Conservation (phyloP, 768 basidiomycete species). For the Mycena latifolia region DNA sequence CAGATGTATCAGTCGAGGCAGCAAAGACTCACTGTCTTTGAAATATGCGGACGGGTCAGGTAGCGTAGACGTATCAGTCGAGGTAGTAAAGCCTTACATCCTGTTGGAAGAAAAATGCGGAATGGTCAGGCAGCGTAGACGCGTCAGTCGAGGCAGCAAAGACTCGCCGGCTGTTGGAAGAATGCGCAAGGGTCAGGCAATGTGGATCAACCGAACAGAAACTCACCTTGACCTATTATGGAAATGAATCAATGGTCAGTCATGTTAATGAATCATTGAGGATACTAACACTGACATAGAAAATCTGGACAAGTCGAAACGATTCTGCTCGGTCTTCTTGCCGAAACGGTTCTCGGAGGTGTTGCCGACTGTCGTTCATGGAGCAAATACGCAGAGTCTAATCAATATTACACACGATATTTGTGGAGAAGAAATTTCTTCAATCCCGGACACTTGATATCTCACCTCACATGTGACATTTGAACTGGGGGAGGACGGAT, state of each 20-base stretch:
- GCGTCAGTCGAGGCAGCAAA: too few relatives aligned
- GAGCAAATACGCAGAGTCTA: background rate
- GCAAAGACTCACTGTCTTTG: background rate
- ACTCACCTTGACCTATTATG: background rate
- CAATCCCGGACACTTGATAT: constrained; percentile 15
- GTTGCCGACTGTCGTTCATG: constrained; percentile 9
- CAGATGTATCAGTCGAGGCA: background rate
- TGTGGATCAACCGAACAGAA: too few relatives aligned
- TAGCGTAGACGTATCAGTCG: too few relatives aligned
- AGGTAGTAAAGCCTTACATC: too few relatives aligned
- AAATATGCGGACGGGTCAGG: background rate
- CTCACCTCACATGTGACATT: constrained; percentile 11
- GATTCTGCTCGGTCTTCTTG: constrained; percentile 8
- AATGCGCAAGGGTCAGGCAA: too few relatives aligned
- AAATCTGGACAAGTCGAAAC: constrained; percentile 20
- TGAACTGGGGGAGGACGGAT: background rate
- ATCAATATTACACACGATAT: constrained; percentile 9
- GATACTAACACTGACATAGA: constrained; percentile 11
- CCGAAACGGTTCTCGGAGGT: background rate
- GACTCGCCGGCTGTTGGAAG: too few relatives aligned
- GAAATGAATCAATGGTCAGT: constrained; percentile 4
- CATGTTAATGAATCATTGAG: constrained; percentile 6
- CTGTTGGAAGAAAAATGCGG: background rate
- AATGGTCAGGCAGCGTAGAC: too few relatives aligned
- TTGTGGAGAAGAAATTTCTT: constrained; percentile 15